phyloP scores from a whole-genome alignment of 2,329 filamentous ascomycete genomes.

The Colletotrichum tabaci region DNA sequence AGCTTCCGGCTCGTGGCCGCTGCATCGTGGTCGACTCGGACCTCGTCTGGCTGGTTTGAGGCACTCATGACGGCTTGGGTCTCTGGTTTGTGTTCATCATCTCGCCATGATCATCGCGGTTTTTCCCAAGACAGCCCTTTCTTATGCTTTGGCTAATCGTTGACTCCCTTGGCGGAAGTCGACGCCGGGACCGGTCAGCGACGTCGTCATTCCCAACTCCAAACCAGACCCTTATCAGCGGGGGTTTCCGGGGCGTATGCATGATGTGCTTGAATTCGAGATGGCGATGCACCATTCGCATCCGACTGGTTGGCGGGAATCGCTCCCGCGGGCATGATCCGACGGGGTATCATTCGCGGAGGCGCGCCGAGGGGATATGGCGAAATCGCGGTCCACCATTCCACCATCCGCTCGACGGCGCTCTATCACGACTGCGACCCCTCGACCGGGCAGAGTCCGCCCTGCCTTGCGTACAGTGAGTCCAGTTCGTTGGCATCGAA shows the following conservation, averaged over 20 bases:
- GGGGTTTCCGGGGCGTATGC: background rate
- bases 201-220: background rate
- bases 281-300: conserved; percentile 7
- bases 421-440: background rate
- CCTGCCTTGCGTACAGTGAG: too few relatives aligned
- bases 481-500: background rate
- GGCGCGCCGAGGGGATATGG: conserved; percentile 18
- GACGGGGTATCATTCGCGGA: conserved; percentile 13
- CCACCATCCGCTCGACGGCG: conserved; percentile 15
- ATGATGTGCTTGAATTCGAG: conserved; percentile 27
- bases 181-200: conserved; percentile 9
- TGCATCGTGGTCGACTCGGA: conserved; percentile 20
- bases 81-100: background rate
- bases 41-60: background rate
- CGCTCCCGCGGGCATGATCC: background rate
- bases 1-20: conserved; percentile 23
- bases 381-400: conserved; percentile 35
- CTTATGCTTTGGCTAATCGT: background rate
- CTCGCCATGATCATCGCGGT: background rate
- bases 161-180: background rate
- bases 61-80: conserved; percentile 4
- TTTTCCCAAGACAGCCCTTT: background rate
- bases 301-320: background rate
- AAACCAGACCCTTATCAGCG: conserved; percentile 17
- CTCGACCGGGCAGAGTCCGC: conserved; percentile 12